Percentiles rank a stretch among this genome's conserved stretches.
Conservation (phyloP, 225 moss, liverwort and hornwort genomes). For the Anthoceros angustus region DNA sequence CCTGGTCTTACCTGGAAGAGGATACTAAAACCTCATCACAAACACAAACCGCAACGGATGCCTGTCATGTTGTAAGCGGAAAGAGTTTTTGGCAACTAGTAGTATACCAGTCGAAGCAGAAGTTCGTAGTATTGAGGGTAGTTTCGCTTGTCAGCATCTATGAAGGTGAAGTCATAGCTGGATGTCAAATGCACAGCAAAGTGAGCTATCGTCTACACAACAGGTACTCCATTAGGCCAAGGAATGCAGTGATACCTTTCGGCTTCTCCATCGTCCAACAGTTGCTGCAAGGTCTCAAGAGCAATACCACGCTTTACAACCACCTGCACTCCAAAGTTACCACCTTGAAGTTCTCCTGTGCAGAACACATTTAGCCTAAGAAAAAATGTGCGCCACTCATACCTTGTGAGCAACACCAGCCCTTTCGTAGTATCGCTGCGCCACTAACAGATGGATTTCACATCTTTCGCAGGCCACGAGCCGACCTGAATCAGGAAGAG, state of each 20-base stretch:
- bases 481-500: constrained; percentile 70
- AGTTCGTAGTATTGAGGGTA: constrained; percentile 76
- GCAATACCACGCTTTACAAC: constrained; percentile 69
- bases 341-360: neutral
- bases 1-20: constrained; percentile 56
- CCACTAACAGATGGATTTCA: constrained; percentile 43
- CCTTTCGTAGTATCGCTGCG: constrained; percentile 57
- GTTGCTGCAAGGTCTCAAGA: constrained; percentile 41
- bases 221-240: neutral
- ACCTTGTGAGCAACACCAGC: constrained; percentile 85
- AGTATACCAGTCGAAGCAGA: constrained; percentile 57
- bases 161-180: constrained; percentile 86
- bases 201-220: neutral
- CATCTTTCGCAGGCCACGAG: constrained; percentile 90
- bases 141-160: constrained; percentile 89
- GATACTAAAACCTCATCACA: neutral
- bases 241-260: constrained; percentile 33
- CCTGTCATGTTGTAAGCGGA: neutral
- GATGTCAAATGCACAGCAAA: neutral
- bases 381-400: neutral
- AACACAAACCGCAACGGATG: neutral
- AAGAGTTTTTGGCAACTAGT: neutral
- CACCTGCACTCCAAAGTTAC: constrained; percentile 31
- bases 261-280: constrained; percentile 57
- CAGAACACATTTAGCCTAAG: neutral